Percentiles rank a stretch among this genome's conserved stretches.
Evolutionary conservation across 352 stramenopile genomes (phyloP).

Genomic region (Phytophthora sp.): DNA sequence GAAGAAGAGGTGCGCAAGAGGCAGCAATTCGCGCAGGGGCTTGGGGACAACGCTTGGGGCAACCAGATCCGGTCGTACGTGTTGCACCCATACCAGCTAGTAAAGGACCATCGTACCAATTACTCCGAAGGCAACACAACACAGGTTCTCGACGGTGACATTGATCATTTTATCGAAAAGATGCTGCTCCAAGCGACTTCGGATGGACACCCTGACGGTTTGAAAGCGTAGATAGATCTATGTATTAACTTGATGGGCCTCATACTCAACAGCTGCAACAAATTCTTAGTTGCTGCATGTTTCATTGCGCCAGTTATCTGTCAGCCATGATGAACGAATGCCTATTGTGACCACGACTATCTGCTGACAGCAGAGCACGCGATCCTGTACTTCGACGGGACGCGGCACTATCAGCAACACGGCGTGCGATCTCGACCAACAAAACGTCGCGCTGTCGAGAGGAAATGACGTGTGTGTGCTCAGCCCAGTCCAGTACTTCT

Average conservation of each 20-base stretch:
- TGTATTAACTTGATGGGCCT: slow-evolving; percentile 19
- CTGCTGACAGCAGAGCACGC: slow-evolving; percentile 16
- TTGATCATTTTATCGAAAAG: slow-evolving; percentile 83
- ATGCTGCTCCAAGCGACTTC: slow-evolving; percentile 57
- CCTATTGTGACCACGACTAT: slow-evolving; percentile 20
- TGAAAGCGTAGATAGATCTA: slow-evolving; percentile 14
- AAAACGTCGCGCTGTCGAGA: slow-evolving; percentile 75
- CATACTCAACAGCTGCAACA: background rate
- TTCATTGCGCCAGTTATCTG: slow-evolving; percentile 6
- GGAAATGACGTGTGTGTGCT: slow-evolving; percentile 74
- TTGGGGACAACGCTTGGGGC: slow-evolving; percentile 82
- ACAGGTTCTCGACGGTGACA: slow-evolving; percentile 92
- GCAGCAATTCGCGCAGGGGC: slow-evolving; percentile 64
- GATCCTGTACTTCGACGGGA: slow-evolving; percentile 20
- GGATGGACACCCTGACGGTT: background rate
- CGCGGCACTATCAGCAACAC: slow-evolving; percentile 53
- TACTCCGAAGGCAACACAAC: slow-evolving; percentile 88
- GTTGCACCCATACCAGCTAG: slow-evolving; percentile 98
- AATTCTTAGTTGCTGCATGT: too few species aligned
- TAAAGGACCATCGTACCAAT: slow-evolving; percentile 96
- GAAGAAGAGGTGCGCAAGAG: slow-evolving; percentile 49
- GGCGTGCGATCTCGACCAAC: slow-evolving; percentile 71
- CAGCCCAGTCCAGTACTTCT: slow-evolving; percentile 86
- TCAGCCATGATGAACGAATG: slow-evolving; percentile 39
- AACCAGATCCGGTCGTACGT: slow-evolving; percentile 97